These are phyloP conservation scores for Pseudocercospora crystallina DNA, from an alignment of 2,329 filamentous ascomycete genomes.

Conservation along the genomic window DNA sequence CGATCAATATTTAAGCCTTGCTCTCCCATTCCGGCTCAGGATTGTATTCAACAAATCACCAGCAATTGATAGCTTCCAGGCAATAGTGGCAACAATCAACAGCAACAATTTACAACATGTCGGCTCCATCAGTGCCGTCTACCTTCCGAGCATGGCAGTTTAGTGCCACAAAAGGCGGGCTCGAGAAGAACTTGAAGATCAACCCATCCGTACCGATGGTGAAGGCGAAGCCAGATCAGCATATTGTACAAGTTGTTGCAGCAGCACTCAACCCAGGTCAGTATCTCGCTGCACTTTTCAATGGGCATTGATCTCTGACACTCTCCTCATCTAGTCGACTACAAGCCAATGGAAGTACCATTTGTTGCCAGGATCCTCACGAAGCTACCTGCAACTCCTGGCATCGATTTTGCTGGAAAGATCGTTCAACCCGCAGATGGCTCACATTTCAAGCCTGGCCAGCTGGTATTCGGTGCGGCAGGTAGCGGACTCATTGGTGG, in stretches of 20 bases:
- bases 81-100: no score
- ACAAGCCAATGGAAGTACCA: conserved; percentile 59
- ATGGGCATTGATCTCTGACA: neutral
- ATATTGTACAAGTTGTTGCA: conserved; percentile 57
- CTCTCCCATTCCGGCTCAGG: no score
- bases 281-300: neutral
- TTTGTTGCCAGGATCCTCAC: conserved; percentile 39
- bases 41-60: no score
- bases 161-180: conserved; percentile 42
- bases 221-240: conserved; percentile 40
- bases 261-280: conserved; percentile 51
- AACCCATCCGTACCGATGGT: conserved; percentile 43
- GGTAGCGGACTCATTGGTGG: conserved; percentile 37
- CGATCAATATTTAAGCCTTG: no score
- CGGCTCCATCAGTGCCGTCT: no score
- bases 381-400: conserved; percentile 47
- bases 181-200: conserved; percentile 57
- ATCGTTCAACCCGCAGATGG: conserved; percentile 44
- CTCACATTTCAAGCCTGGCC: conserved; percentile 35
- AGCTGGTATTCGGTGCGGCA: conserved; percentile 42
- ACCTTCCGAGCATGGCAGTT: conserved; percentile 63
- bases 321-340: conserved; percentile 48
- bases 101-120: no score
- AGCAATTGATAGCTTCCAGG: no score
- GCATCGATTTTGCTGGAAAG: conserved; percentile 54